Evolutionary conservation across 768 basidiomycete species (phyloP), one percentile per base, ranked within the genome.

Genomic region (Boletus reticuloceps): DNA sequence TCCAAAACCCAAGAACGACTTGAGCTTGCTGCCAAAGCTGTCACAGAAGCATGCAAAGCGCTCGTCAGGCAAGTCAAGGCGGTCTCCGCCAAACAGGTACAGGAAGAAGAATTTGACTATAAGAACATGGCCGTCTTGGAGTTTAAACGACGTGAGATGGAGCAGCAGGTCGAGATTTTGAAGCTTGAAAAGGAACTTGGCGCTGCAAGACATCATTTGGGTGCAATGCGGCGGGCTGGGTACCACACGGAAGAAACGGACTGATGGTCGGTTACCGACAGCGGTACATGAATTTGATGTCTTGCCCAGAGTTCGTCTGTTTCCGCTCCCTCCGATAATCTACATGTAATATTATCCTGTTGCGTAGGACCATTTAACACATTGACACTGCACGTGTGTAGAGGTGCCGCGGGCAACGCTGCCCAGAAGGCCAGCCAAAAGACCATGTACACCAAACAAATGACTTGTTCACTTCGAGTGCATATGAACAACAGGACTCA

Each of bases 61-160:
- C 85, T 99, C 53, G 97, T 99, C 54, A 82, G 84, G 63, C 96
- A 98, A 70, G 96, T 99, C 76, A 98, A 96, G 75, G 88, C 94
- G 4, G 86, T 98, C 59, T 88, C 94, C 25, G 89, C 92, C 41
- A 85, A 85, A 70, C 88, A 96, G 71, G 73, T 74, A 11, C 82
- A 86, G 64, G 84, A 87, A 50, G 91, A 95, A 59, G 86, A 90
- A n/a, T 79, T 84, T 13, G 79, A 83, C 49, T 98, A 93, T 76
- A 89, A 88, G 73, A 86, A 86, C 59, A 95, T 98, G 92, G 91
- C 92, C 4, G 86, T 79, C 41, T 79, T 97, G 66, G 95, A 99
- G 73, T 98, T 95, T 83, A 98, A 98, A 81, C 89, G 84, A 66
- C 82, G 88, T 47, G 96, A 98, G 82, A 98, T 99, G 94, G 97